phyloP scores from a whole-genome alignment of 2,329 filamentous ascomycete species.

The Microcera coccophila region DNA sequence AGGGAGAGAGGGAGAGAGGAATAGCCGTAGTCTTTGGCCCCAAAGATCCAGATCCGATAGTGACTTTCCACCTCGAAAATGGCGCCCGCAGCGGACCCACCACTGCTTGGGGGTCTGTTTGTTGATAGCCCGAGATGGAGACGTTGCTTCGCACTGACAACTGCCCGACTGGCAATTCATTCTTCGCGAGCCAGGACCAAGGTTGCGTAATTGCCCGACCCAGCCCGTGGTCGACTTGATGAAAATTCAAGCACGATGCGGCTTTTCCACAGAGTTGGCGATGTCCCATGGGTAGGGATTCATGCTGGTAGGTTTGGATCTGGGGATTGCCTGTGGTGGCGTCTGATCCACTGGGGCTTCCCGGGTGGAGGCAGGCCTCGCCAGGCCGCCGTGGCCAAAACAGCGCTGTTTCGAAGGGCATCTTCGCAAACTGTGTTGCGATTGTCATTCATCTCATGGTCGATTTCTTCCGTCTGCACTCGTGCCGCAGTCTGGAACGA shows the following conservation, averaged over 20 bases:
- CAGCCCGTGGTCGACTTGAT: no score
- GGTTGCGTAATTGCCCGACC: no score
- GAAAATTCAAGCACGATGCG: no score
- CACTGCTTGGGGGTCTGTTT: constrained; percentile 7
- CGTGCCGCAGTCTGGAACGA: constrained; percentile 3
- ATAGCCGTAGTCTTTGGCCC: constrained; percentile 8
- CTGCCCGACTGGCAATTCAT: no score
- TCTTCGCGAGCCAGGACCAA: no score
- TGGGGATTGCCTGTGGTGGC: constrained; percentile 28
- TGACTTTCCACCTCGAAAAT: constrained; percentile 13
- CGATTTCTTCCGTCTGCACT: no score
- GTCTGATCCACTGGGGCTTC: constrained; percentile 30
- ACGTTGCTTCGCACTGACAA: no score
- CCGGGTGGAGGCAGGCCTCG: constrained; percentile 22
- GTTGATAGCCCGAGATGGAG: constrained; percentile 4
- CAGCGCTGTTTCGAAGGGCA: constrained; percentile 24
- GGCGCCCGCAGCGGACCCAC: constrained; percentile 20
- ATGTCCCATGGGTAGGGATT: constrained; percentile 6
- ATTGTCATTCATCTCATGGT: constrained; percentile 15
- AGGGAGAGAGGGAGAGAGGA: no score
- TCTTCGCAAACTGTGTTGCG: constrained; percentile 21
- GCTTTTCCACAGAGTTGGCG: background rate
- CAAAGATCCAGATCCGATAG: constrained; percentile 10
- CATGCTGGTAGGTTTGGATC: constrained; percentile 25
- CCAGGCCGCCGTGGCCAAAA: constrained; percentile 27